A percentile compares a stretch with the other conserved stretches of the same genome.
Evolutionary conservation across 139 green algal species (phyloP).

Genomic region (Mesostigma viride): DNA sequence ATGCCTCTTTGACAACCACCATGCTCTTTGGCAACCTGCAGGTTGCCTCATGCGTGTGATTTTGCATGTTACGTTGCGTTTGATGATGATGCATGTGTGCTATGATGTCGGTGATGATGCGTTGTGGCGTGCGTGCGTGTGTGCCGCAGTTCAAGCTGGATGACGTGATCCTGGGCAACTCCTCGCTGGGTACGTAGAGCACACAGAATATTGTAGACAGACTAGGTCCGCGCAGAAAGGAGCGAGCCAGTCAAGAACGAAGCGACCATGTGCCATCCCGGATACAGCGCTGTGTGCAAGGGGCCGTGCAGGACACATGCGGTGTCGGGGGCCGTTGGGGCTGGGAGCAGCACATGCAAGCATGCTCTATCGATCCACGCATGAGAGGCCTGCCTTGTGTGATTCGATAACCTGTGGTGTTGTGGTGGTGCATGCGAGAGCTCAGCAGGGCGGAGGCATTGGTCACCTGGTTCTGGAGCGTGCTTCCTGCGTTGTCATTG

Average conservation of each 20-base stretch:
- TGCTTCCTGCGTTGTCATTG: too few relatives aligned
- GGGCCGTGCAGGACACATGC: too few relatives aligned
- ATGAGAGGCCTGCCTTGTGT: too few relatives aligned
- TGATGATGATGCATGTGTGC: background rate
- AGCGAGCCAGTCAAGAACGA: background rate
- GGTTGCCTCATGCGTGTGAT: background rate
- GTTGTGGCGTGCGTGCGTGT: too few relatives aligned
- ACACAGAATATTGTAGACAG: background rate
- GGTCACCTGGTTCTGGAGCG: too few relatives aligned
- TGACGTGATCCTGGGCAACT: conserved; percentile 40
- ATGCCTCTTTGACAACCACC: background rate
- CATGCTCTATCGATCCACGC: too few relatives aligned
- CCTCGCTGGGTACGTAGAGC: conserved; percentile 11
- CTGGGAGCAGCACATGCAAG: too few relatives aligned
- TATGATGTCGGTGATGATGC: too few relatives aligned
- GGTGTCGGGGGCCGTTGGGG: background rate
- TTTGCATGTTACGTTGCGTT: background rate
- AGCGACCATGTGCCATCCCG: background rate
- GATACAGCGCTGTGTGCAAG: background rate
- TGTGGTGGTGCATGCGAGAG: too few relatives aligned
- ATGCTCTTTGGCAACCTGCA: background rate
- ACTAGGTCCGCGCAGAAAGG: background rate
- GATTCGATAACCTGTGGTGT: too few relatives aligned
- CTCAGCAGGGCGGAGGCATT: too few relatives aligned
- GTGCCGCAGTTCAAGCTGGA: conserved; percentile 72